These are phyloP conservation scores for Naumovozyma baii DNA, from an alignment of 805 yeast species.

Conservation along the genomic window DNA sequence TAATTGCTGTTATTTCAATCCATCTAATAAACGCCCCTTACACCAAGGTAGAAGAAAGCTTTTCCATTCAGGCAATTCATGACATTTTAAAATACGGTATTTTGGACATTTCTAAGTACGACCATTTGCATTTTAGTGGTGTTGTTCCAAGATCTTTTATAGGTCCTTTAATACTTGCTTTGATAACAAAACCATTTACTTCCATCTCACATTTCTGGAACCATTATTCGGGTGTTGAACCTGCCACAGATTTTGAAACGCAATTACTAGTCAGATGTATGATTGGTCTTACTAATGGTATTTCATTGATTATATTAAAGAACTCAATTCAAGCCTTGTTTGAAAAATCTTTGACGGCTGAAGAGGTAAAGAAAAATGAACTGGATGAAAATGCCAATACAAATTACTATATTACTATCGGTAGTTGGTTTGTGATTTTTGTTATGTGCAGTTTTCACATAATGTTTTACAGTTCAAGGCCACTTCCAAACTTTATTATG, in stretches of 20 bases:
- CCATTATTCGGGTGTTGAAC: slow-evolving; percentile 3
- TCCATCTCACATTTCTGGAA: slow-evolving; percentile 6
- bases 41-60: slow-evolving; percentile 92
- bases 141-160: slow-evolving; percentile 80
- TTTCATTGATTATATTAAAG: slow-evolving; percentile 44
- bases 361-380: slow-evolving; percentile 10
- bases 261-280: slow-evolving; percentile 50
- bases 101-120: slow-evolving; percentile 39
- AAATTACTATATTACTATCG: slow-evolving; percentile 24
- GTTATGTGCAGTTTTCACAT: slow-evolving; percentile 68
- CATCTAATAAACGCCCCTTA: slow-evolving; percentile 59
- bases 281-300: slow-evolving; percentile 53
- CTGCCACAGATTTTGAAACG: slow-evolving; percentile 36
- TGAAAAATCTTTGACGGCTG: slow-evolving; percentile 6
- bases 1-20: slow-evolving; percentile 39
- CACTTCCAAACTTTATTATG: slow-evolving; percentile 75
- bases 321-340: slow-evolving; percentile 28
- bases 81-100: slow-evolving; percentile 63
- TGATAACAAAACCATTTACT: slow-evolving; percentile 34
- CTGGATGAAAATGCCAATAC: slow-evolving; percentile 8
- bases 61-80: slow-evolving; percentile 81
- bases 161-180: slow-evolving; percentile 53
- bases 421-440: slow-evolving; percentile 52
- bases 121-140: slow-evolving; percentile 77
- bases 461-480: slow-evolving; percentile 68